phyloP scores from a whole-genome alignment of 2,329 filamentous ascomycete species.

The Reticulascus tulasneorum region DNA sequence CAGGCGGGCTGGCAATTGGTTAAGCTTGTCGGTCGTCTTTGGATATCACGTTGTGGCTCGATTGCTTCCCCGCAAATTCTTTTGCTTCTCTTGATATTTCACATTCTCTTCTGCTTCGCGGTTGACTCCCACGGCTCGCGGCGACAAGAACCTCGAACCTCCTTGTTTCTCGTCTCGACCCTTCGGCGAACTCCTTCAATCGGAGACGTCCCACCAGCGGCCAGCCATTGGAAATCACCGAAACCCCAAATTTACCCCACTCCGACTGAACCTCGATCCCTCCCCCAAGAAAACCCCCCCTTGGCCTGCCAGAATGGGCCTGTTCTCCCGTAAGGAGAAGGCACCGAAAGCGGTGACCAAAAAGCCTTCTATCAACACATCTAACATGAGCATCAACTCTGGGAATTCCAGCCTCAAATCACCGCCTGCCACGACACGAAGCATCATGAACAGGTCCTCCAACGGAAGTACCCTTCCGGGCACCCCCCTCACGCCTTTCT shows the following conservation, averaged over 20 bases:
- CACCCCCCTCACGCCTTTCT: slow-evolving; percentile 49
- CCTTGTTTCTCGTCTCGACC: neutral
- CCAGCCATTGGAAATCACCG: slow-evolving; percentile 5
- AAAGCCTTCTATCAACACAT: slow-evolving; percentile 36
- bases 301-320: slow-evolving; percentile 39
- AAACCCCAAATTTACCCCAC: slow-evolving; percentile 1
- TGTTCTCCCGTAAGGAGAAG: slow-evolving; percentile 55
- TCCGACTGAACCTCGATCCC: slow-evolving; percentile 2
- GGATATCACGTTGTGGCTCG: no score
- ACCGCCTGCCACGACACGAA: slow-evolving; percentile 28
- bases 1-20: slow-evolving; percentile 11
- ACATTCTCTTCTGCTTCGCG: no score
- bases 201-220: slow-evolving; percentile 2
- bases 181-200: neutral
- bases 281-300: neutral
- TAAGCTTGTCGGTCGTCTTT: slow-evolving; percentile 4
- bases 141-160: neutral
- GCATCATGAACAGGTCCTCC: slow-evolving; percentile 45
- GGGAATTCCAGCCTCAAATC: slow-evolving; percentile 44
- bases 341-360: slow-evolving; percentile 32
- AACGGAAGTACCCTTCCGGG: slow-evolving; percentile 43
- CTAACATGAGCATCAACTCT: slow-evolving; percentile 49
- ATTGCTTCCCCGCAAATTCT: no score
- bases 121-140: no score
- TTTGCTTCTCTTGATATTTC: no score